Conservation (phyloP, 345 rosid genomes). For the Eucalyptus tenuipes region DNA sequence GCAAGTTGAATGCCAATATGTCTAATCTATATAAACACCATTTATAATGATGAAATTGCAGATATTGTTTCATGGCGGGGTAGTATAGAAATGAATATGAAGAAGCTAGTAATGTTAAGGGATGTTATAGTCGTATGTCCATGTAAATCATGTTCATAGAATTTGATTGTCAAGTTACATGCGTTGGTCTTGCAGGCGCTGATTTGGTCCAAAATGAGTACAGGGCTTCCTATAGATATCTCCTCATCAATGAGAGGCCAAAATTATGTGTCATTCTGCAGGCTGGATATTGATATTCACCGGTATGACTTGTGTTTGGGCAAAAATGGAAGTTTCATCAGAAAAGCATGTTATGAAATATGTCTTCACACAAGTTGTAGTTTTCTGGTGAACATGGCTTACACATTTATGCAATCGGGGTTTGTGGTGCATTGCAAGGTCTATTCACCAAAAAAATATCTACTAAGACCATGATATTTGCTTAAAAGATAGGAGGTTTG, state of each 20-base stretch:
- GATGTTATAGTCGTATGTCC: neutral
- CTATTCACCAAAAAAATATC: neutral
- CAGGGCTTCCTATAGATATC: constrained; percentile 93
- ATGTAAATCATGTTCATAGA: neutral
- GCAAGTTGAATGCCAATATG: neutral
- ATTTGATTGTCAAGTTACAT: neutral
- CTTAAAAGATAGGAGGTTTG: neutral
- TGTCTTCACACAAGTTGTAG: neutral
- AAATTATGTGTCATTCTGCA: constrained; percentile 65
- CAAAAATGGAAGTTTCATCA: neutral
- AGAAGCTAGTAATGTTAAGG: neutral
- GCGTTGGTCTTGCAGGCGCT: constrained; percentile 46
- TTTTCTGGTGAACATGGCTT: neutral
- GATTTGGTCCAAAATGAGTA: constrained; percentile 99
- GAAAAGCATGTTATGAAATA: neutral
- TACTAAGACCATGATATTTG: neutral
- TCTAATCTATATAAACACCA: neutral
- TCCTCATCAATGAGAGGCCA: constrained; percentile 85
- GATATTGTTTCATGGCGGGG: neutral
- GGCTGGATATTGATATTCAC: constrained; percentile 92
- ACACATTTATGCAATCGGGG: neutral
- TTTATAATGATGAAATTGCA: neutral
- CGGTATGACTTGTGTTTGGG: constrained; percentile 30
- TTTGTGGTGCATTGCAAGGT: neutral
- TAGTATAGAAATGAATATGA: neutral